Evolutionary conservation across 1,284 basidiomycete species (phyloP), one percentile per base, ranked within the genome.

Genomic region (Ustilago lituana): DNA sequence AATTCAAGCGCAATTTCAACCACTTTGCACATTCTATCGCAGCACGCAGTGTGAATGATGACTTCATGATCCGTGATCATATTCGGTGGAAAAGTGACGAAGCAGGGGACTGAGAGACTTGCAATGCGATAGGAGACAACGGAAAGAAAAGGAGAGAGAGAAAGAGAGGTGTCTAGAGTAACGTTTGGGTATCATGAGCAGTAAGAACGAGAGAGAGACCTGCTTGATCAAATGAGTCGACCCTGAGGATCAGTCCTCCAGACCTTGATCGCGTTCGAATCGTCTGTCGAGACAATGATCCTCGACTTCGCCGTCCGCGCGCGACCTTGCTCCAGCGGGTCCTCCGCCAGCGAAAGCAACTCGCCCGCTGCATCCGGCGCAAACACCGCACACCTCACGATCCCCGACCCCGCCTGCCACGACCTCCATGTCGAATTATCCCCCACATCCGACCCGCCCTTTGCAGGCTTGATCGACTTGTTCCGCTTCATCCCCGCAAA

Each of bases 231-330:
- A n/a, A 63, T 27, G 22, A 64, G 57, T 17, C 40, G 23, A n/a
- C 33, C 37, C 10, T 43, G 40, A 1, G 63, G 65, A 46, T 76
- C 74, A 29, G 52, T 59, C 35, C 75, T 47, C 75, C 75, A 77
- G 4, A 73, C 56, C 15, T 63, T 40, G 17, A 77, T 46, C 3
- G 39, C 53, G 12, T 56, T 61, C 5, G 45, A 47, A 26, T 76
- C 75, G 46, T 77, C 75, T 3, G 71, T 73, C 10, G 66, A 72
- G 40, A 73, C 59, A 37, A 77, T 40, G 54, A 77, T 77, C 26
- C 74, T 58, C 11, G 48, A 24, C n/a, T n/a, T n/a, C n/a, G n/a
- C n/a, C 19, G 22, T 20, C 36, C 7, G n/a, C 3, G 26, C 35
- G 27, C 7, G 29, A 17, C 32, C 26, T n/a, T n/a, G 35, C 36